Base-by-base conservation (phyloP, 495 filamentous ascomycete genomes). In the Penicillium mononematosum region DNA sequence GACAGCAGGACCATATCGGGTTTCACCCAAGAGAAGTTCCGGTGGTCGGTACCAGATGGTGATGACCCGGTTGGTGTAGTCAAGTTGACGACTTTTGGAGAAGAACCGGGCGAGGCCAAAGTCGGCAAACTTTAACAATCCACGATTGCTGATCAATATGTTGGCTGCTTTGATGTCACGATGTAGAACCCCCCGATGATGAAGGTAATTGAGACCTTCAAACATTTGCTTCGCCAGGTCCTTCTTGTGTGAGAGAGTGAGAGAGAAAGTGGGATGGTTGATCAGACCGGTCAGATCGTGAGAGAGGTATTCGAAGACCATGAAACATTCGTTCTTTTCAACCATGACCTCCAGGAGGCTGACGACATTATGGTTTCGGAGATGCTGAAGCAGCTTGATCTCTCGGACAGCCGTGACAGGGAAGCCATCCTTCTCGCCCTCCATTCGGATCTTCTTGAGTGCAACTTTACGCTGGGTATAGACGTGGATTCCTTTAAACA, bases 251-350 rank as follows among this genome's bases (percentile, higher is more conserved):
- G 87, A 81, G 10, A 85, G 77, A 12, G 93, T 89, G 14, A 99
- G 84, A 45, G 88, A 87, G 70, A 95, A 98, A 7, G 87, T 89
- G 4, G 95, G 95, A 67, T 99, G 95, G 63, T 98, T 98, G 57
- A 98, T 86, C 16, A 91, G 73, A 19, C 88, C 88, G 2, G 89
- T 93, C 32, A 93, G 77, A 70, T 99, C 95, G 68, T 99, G 95
- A 17, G 93, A 93, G 27, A 97, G 84, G 68, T 99, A 99, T 68
- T 99, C 95, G 60, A 99, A 99, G 9, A 99, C 95, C 95, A 99
- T 99, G 75, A 94, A 98, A 72, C 95, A 99, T 70, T 98, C 93
- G 67, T 97, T 97, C 60, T 85, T 86, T 73, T 98, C 95, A 16
- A 98, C 94, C 94, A 98, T 98, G 65, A 98, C 93, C 73, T 98